Evolutionary conservation across 306 rosid genomes (phyloP).

Genomic region (Trifolium fragiferum): DNA sequence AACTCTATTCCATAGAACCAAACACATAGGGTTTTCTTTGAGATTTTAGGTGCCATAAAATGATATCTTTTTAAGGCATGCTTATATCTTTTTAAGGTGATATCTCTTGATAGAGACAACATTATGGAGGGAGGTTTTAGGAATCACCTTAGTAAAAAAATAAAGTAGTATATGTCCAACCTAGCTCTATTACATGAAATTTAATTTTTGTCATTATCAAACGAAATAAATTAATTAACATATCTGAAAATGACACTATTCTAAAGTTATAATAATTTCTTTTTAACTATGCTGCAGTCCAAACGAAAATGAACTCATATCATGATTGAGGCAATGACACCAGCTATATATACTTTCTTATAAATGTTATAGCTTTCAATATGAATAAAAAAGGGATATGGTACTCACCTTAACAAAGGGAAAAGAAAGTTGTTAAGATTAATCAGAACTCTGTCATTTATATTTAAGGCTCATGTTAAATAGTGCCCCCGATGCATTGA

Average conservation of each 20-base stretch:
- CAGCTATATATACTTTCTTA: conserved; percentile 45
- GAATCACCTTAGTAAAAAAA: not conserved
- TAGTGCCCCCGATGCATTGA: too few relatives aligned
- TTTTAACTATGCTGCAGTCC: conserved; percentile 40
- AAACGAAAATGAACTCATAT: conserved; percentile 23
- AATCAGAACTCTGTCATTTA: not conserved
- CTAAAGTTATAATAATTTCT: not conserved
- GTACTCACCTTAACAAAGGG: conserved; percentile 33
- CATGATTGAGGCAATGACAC: conserved; percentile 57
- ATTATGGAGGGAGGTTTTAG: not conserved
- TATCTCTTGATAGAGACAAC: not conserved
- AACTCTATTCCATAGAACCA: not conserved
- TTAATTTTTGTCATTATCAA: not conserved
- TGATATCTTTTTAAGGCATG: too few relatives aligned
- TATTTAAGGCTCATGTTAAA: too few relatives aligned
- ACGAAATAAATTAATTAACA: conserved; percentile 8
- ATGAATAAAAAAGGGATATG: conserved; percentile 22
- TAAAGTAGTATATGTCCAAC: not conserved
- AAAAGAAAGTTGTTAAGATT: conserved; percentile 22
- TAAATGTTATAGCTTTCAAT: conserved; percentile 29
- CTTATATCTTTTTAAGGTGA: too few relatives aligned
- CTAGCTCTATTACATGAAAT: not conserved
- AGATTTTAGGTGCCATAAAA: too few relatives aligned
- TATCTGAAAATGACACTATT: conserved; percentile 16
- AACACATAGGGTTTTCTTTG: too few relatives aligned